Evolutionary conservation across 345 rosid species (phyloP), one percentile per base, ranked within the genome.

Genomic region (Passiflora organensis): DNA sequence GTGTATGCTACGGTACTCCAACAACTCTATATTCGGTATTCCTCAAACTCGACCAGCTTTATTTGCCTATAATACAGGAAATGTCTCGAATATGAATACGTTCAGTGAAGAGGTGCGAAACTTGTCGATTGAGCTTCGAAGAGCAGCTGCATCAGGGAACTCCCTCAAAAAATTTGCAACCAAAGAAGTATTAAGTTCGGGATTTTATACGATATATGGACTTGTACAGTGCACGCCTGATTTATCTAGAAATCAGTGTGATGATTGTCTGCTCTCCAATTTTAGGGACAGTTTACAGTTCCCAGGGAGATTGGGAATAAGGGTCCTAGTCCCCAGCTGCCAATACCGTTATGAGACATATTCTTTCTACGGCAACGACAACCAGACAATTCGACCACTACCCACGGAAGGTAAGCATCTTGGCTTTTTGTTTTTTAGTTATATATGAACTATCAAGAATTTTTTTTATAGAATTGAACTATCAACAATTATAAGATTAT

Each of bases 211-310:
- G 0, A 37, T 85, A 14, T 85, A 67, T 61, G 51, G 55, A 13
- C 80, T 85, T 0, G 73, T 39, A 0, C 80, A 85, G 75, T 85
- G 93, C 61, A 76, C 74, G 1, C 82, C 72, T 8, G 86, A 82
- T 62, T 32, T 82, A 37, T 66, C 76, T 2, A 4, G 4, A 5
- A 15, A 12, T 12, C 43, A 41, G 43, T 41, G 43, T 12, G n/a
- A 41, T 41, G 43, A 41, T 41, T 41, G 43, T 15, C 13, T 41
- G 43, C 5, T 32, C 8, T 4, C 1, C 0, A 77, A 53, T 10
- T 82, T 81, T 49, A 39, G 49, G 5, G 14, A 20, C n/a, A 81
- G 87, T 65, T 65, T 82, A n/a, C 43, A 52, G 21, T 78, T 78
- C 19, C 20, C 13, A 1, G 58, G 67, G 10, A 19, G 24, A 20